Conservation (phyloP, 805 yeast genomes). For the Barnettozyma californica region DNA sequence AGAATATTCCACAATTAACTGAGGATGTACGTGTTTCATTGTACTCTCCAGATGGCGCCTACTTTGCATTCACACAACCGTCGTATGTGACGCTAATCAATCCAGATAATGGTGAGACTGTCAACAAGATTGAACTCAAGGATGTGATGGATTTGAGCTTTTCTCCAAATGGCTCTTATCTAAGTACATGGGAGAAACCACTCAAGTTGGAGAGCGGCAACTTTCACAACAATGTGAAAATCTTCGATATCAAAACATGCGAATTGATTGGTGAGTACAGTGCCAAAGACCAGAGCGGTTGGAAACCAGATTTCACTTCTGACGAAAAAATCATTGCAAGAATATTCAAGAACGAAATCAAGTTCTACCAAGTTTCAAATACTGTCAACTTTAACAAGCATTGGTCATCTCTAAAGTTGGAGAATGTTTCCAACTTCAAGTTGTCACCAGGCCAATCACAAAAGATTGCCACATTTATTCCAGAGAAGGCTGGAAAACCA, state of each 20-base stretch:
- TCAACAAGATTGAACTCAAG: constrained; percentile 44
- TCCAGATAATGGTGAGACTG: constrained; percentile 44
- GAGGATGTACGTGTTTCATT: constrained; percentile 56
- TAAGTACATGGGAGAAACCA: constrained; percentile 90
- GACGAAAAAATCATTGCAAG: constrained; percentile 73
- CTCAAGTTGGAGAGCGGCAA: constrained; percentile 65
- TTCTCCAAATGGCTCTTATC: constrained; percentile 80
- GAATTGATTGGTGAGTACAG: constrained; percentile 56
- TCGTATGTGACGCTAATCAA: constrained; percentile 50
- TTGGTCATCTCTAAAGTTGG: constrained; percentile 50
- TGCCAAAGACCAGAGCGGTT: constrained; percentile 79
- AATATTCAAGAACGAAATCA: constrained; percentile 54
- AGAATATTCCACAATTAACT: constrained; percentile 23
- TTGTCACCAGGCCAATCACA: constrained; percentile 87
- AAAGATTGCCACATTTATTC: constrained; percentile 83
- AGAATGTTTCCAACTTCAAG: constrained; percentile 55
- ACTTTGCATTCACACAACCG: constrained; percentile 71
- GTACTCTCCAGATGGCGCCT: constrained; percentile 63
- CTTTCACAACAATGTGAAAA: constrained; percentile 72
- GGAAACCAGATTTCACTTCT: constrained; percentile 87
- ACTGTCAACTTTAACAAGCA: constrained; percentile 44
- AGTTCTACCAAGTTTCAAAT: constrained; percentile 54
- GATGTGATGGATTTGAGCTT: constrained; percentile 81
- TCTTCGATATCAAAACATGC: constrained; percentile 55
- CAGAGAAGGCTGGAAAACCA: constrained; percentile 84